These are phyloP conservation scores for Leccinum variicolor DNA, from an alignment of 768 basidiomycete species.

Conservation along the genomic window DNA sequence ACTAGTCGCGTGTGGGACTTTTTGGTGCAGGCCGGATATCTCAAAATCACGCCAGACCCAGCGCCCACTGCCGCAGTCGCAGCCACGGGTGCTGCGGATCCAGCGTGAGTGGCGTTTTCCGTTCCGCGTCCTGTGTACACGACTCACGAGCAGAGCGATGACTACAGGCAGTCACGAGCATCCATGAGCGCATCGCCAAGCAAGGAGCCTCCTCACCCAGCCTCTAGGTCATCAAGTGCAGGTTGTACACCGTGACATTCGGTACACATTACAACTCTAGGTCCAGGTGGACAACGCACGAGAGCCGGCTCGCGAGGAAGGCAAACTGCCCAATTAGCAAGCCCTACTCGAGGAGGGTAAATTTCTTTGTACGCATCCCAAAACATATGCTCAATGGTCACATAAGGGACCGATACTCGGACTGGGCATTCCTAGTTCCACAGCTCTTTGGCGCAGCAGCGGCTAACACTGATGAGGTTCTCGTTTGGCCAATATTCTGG, in stretches of 20 bases:
- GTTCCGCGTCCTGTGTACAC: not conserved
- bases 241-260: no score
- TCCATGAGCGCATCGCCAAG: conserved; percentile 23
- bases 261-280: no score
- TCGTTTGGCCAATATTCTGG: conserved; percentile 28
- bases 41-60: conserved; percentile 63
- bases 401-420: conserved; percentile 22
- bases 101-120: conserved; percentile 30
- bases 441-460: conserved; percentile 23
- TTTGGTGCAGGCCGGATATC: conserved; percentile 78
- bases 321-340: conserved; percentile 23
- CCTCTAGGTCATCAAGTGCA: conserved; percentile 1
- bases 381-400: not conserved
- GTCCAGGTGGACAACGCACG: conserved; percentile 29
- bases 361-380: not conserved
- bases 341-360: conserved; percentile 18
- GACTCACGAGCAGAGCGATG: not conserved
- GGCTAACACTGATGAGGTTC: conserved; percentile 10
- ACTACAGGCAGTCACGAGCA: conserved; percentile 10
- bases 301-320: conserved; percentile 28
- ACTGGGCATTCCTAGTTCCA: conserved; percentile 27
- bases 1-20: conserved; percentile 93
- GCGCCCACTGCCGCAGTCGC: conserved; percentile 27
- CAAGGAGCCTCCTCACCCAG: conserved; percentile 27
- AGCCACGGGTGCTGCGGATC: conserved; percentile 18